Evolutionary conservation across 1,284 basidiomycete species (phyloP).

Genomic region (Albatrellus sp.): DNA sequence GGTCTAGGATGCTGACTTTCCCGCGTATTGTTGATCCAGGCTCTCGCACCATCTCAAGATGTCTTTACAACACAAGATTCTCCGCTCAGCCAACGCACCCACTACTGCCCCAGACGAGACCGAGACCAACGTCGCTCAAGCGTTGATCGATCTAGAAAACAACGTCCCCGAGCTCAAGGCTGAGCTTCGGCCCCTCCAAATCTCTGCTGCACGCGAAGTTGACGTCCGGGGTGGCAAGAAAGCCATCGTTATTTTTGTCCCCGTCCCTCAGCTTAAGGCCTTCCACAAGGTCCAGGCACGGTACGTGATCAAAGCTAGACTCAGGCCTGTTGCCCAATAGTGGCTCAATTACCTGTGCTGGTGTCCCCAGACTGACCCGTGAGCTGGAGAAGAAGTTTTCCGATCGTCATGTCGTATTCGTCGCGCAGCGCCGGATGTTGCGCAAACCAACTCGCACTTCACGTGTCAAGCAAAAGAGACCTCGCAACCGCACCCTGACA

Average conservation of each 20-base stretch:
- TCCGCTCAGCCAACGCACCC: slow-evolving; percentile 94
- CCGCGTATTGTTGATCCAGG: slow-evolving; percentile 2
- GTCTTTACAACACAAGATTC: slow-evolving; percentile 79
- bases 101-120: slow-evolving; percentile 82
- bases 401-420: slow-evolving; percentile 96
- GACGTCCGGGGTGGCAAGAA: slow-evolving; percentile 99
- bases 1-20: slow-evolving; percentile 2
- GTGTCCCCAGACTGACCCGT: slow-evolving; percentile 70
- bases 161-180: slow-evolving; percentile 96
- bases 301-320: slow-evolving; percentile 35
- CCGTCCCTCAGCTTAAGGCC: slow-evolving; percentile 94
- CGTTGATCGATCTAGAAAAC: slow-evolving; percentile 94
- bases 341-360: neutral
- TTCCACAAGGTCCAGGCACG: slow-evolving; percentile 98
- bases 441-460: slow-evolving; percentile 94
- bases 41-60: slow-evolving; percentile 32
- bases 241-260: slow-evolving; percentile 98
- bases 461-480: slow-evolving; percentile 91
- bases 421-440: slow-evolving; percentile 97
- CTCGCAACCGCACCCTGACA: slow-evolving; percentile 93
- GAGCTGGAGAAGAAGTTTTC: slow-evolving; percentile 99
- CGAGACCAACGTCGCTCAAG: slow-evolving; percentile 90
- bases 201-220: slow-evolving; percentile 96
- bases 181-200: slow-evolving; percentile 92
- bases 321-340: neutral